Evolutionary conservation across 2,329 filamentous ascomycete genomes (phyloP), one percentile per base, ranked within the genome.

Genomic region (Ceratocystiopsis sp.): DNA sequence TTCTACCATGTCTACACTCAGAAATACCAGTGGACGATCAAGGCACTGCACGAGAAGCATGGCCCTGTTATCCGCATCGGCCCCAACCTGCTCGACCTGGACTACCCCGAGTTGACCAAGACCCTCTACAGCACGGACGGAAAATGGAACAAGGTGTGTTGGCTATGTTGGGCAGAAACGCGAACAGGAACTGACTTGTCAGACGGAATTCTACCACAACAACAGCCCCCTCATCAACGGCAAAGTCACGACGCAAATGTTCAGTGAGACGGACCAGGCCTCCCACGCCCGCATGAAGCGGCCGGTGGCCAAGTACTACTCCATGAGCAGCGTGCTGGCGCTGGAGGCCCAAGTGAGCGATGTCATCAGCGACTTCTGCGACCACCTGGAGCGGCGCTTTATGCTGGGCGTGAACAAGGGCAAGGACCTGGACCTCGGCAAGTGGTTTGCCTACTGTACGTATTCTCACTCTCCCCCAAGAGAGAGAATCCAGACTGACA

Each of bases 391-490:
- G 36, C 45, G 51, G 21, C 52, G 55, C 67, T 29, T 29, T 10
- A 29, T 29, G 25, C 7, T 9, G 6, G 25, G 25, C 2, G 25
- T 7, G 35, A 52, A 61, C 16, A 49, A 56, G 6, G 55, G 25
- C 25, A 29, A 29, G 10, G 25, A 29, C 25, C 2, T 11, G 10
- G 9, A 29, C 9, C 25, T 29, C 5, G 25, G 25, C 25, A 8
- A 29, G 25, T 29, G 25, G 25, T 11, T 29, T 29, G 25, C 25
- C 5, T 29, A 9, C 25, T 29, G 36, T 69, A 67, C 48, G 42
- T 61, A 12, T 58, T 56, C 4, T 73, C 38, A 71, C 69, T 1
- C 56, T 74, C 3, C n/a, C n/a, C n/a, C n/a, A n/a, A n/a, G 4
- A 21, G 19, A 21, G 19, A 21, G 19, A 4, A 4, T 29, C 25